These are phyloP conservation scores for Heterococcus sp. DNA, from an alignment of 108 stramenopile species.

Conservation along the genomic window DNA sequence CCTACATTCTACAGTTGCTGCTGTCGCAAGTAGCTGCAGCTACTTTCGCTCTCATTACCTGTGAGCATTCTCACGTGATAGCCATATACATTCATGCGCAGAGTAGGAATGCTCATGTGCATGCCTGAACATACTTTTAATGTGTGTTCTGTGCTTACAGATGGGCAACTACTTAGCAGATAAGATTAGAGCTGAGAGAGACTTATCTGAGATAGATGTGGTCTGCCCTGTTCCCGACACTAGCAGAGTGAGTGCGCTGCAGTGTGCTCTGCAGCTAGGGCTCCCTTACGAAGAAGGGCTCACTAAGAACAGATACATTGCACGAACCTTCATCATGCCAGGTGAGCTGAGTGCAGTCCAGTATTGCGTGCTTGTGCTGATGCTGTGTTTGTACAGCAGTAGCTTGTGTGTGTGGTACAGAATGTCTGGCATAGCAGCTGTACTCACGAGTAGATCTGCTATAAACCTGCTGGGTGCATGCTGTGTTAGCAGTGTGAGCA, in stretches of 20 bases:
- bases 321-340: constrained; percentile 98
- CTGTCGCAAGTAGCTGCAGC: constrained; percentile 12
- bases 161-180: constrained; percentile 69
- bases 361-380: constrained; percentile 41
- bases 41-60: too few species aligned
- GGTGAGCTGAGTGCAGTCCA: constrained; percentile 62
- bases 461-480: too few species aligned
- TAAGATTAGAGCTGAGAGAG: constrained; percentile 54
- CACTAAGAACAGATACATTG: constrained; percentile 98
- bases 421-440: too few species aligned
- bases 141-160: too few species aligned
- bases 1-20: constrained; percentile 21
- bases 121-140: too few species aligned
- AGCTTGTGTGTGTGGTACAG: too few species aligned
- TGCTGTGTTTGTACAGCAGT: not conserved
- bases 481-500: too few species aligned
- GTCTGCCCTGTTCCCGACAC: constrained; percentile 98
- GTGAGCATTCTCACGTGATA: too few species aligned
- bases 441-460: too few species aligned
- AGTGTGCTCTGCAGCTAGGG: constrained; percentile 59
- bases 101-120: too few species aligned
- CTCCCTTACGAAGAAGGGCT: constrained; percentile 86
- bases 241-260: constrained; percentile 76
- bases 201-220: constrained; percentile 74
- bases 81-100: too few species aligned